Evolutionary conservation across 176 grass and related monocot species (phyloP).

Genomic region (Ampelocalamus luodianensis): DNA sequence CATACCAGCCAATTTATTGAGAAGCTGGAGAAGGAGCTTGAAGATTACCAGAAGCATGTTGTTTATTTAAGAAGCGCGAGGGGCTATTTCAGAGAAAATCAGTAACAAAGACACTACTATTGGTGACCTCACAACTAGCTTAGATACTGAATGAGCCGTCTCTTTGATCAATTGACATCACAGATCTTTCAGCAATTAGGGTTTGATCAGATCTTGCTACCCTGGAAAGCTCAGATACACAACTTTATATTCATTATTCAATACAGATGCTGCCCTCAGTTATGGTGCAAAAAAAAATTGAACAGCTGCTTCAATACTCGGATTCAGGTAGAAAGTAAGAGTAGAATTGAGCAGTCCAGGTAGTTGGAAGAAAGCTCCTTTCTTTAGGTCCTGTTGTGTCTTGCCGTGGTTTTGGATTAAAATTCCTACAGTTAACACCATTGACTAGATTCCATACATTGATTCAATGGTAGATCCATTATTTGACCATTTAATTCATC

Average conservation of each 20-base stretch:
- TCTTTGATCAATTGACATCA: slow-evolving; percentile 1
- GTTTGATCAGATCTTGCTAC: slow-evolving; percentile 21
- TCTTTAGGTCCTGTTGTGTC: background rate
- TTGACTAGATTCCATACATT: background rate
- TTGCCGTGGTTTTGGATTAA: background rate
- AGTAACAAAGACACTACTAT: slow-evolving; percentile 10
- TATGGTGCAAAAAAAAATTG: background rate
- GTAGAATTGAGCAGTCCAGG: background rate
- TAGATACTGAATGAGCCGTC: slow-evolving; percentile 38
- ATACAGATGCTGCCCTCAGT: slow-evolving; percentile 2
- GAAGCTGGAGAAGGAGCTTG: slow-evolving; percentile 68
- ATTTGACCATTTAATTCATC: background rate
- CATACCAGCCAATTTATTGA: slow-evolving; percentile 81
- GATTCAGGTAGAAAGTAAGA: slow-evolving; percentile 14
- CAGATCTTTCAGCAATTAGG: slow-evolving; percentile 12
- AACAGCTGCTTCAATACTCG: background rate
- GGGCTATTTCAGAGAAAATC: slow-evolving; percentile 35
- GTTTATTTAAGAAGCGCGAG: slow-evolving; percentile 60
- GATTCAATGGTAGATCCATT: background rate
- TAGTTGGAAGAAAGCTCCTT: background rate
- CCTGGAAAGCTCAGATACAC: background rate
- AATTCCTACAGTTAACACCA: background rate
- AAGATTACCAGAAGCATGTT: slow-evolving; percentile 76
- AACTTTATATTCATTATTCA: slow-evolving; percentile 1
- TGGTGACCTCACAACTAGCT: slow-evolving; percentile 33